Evolutionary conservation across 2,329 filamentous ascomycete species (phyloP).

Genomic region (Trichoderma lentiforme): DNA sequence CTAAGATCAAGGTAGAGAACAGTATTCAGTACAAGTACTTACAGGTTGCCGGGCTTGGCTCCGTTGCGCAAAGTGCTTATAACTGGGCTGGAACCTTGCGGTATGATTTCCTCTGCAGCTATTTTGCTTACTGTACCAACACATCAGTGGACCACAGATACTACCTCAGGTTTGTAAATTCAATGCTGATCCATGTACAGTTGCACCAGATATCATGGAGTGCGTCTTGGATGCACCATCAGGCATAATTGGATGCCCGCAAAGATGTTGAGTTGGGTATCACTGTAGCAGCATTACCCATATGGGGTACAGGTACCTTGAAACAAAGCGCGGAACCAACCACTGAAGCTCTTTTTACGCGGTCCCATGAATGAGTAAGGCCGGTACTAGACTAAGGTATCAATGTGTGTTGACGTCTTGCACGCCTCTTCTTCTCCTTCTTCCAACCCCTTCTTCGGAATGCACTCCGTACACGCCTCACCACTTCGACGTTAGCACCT

Average conservation of each 20-base stretch:
- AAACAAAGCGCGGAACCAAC: not conserved
- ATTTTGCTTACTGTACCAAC: not conserved
- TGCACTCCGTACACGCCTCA: not conserved
- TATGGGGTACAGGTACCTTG: not conserved
- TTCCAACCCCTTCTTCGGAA: not conserved
- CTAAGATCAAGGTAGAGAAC: not conserved
- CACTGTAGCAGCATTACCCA: not conserved
- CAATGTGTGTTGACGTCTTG: not conserved
- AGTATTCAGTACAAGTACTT: not conserved
- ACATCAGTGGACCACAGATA: not conserved
- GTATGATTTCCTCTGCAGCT: not conserved
- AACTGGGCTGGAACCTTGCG: not conserved
- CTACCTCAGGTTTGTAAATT: not conserved
- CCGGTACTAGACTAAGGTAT: too few relatives aligned
- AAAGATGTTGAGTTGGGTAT: not conserved
- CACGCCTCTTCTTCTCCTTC: not conserved
- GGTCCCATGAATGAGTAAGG: not conserved
- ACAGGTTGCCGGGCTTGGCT: not conserved
- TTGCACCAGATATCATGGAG: not conserved
- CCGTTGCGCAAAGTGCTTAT: not conserved
- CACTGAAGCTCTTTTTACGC: not conserved
- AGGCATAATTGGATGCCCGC: not conserved
- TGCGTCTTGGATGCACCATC: not conserved
- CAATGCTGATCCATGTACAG: not conserved
- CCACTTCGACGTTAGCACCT: not conserved